phyloP scores from a whole-genome alignment of 495 filamentous ascomycete genomes.

The Parathielavia hyrcaniae region DNA sequence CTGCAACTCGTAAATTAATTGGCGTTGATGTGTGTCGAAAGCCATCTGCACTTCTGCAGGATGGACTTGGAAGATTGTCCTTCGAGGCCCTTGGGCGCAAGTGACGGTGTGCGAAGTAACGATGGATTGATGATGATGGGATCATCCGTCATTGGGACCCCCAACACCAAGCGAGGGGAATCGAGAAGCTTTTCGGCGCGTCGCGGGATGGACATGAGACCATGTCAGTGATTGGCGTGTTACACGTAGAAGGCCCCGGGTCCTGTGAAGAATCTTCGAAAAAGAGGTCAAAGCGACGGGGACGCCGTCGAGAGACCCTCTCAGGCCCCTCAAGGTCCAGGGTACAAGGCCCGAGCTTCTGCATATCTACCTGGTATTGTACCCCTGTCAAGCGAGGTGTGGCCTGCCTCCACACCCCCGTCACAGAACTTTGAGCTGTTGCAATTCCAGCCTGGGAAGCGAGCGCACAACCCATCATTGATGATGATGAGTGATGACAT shows the following conservation, averaged over 20 bases:
- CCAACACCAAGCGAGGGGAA: constrained; percentile 11
- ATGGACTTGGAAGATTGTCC: constrained; percentile 11
- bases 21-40: constrained; percentile 16
- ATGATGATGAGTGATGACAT: too few relatives aligned
- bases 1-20: constrained; percentile 28
- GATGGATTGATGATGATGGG: constrained; percentile 27
- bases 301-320: constrained; percentile 12
- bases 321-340: constrained; percentile 12
- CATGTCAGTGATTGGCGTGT: constrained; percentile 26
- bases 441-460: neutral
- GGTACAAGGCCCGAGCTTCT: constrained; percentile 19
- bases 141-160: constrained; percentile 20
- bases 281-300: constrained; percentile 30
- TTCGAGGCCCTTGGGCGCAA: neutral
- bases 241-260: too few relatives aligned
- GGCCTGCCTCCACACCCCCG: neutral
- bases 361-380: too few relatives aligned
- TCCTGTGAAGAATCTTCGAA: constrained; percentile 34
- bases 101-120: neutral
- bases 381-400: constrained; percentile 11
- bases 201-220: neutral
- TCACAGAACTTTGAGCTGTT: neutral
- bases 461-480: neutral
- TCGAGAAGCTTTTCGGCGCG: neutral
- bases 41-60: too few relatives aligned